These are phyloP conservation scores for Crithidia thermophila DNA, from an alignment of 208 protist species.

Conservation along the genomic window DNA sequence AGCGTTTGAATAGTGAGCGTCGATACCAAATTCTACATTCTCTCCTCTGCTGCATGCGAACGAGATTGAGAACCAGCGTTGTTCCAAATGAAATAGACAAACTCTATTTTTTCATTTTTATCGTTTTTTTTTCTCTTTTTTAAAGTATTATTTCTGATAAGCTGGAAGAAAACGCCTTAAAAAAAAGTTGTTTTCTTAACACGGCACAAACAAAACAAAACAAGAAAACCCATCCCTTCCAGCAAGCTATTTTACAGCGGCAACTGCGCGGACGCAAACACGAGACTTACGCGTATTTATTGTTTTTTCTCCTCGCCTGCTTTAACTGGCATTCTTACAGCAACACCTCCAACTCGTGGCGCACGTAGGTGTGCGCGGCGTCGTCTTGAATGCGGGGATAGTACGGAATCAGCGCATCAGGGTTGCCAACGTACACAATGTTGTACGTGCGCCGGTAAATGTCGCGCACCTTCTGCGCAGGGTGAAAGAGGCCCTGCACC, in stretches of 20 bases:
- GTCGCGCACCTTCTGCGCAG: constrained; percentile 97
- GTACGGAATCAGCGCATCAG: constrained; percentile 94
- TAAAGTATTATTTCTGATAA: neutral
- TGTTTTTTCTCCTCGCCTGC: constrained; percentile 3
- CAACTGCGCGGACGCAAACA: no score
- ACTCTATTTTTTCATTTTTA: no score
- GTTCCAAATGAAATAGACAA: neutral
- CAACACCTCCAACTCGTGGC: constrained; percentile 79
- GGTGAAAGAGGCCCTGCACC: constrained; percentile 98
- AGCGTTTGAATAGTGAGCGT: neutral
- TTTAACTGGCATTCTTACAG: constrained; percentile 34
- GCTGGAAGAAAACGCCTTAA: neutral
- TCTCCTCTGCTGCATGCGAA: neutral
- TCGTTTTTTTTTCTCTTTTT: neutral
- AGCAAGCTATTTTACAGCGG: no score
- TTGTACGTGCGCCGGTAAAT: constrained; percentile 99
- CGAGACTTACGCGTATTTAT: no score
- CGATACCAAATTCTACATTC: neutral
- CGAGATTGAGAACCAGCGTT: neutral
- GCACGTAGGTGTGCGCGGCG: constrained; percentile 54
- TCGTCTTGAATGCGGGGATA: constrained; percentile 93
- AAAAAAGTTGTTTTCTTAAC: no score
- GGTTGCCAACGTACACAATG: constrained; percentile 97
- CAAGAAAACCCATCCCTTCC: no score
- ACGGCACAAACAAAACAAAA: neutral